Evolutionary conservation across 768 basidiomycete species (phyloP), one percentile per base, ranked within the genome.

Genomic region (Kwoniella botswanensis): DNA sequence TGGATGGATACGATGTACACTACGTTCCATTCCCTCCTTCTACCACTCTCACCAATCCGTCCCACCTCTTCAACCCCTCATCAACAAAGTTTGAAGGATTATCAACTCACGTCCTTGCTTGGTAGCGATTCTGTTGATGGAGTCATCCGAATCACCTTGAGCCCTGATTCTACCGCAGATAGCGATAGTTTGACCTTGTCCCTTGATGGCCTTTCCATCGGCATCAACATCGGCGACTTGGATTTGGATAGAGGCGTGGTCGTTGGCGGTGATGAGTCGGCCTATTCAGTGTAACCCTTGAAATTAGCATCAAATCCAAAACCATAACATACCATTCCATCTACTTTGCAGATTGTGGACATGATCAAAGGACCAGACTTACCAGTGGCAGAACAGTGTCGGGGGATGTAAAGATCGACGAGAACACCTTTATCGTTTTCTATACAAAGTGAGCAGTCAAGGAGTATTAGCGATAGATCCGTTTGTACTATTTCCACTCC

Each of bases 351-450:
- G 35, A 35, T 35, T 35, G 26, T 35, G 17, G 12, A 13, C 5
- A 55, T 10, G 46, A 57, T 4, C 35, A 52, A 67, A 60, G n/a
- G 35, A 35, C 42, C 70, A 43, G 70, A 89, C 93, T 84, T 83
- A 97, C 94, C 95, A 79, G 94, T 96, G 65, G 95, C 94, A 84
- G 94, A 90, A 85, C 97, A 98, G 86, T 98, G 98, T 89, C 97
- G 93, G 86, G 97, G 97, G 83, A 98, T 80, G 88, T 99, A 99
- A 86, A 99, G 94, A 88, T 98, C 97, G 84, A 99, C 97, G 85
- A 99, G 95, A 84, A 93, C 88, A 86, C 97, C 96, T 93, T 97
- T 78, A 68, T 79, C 75, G 74, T 74, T 78, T 72, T 78, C 70
- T 72, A 43, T 50, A 12, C 15, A n/a, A 15, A 64, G 63, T 17